Conservation (phyloP, 441 rosid genomes). For the Pelargonium citronellum region DNA sequence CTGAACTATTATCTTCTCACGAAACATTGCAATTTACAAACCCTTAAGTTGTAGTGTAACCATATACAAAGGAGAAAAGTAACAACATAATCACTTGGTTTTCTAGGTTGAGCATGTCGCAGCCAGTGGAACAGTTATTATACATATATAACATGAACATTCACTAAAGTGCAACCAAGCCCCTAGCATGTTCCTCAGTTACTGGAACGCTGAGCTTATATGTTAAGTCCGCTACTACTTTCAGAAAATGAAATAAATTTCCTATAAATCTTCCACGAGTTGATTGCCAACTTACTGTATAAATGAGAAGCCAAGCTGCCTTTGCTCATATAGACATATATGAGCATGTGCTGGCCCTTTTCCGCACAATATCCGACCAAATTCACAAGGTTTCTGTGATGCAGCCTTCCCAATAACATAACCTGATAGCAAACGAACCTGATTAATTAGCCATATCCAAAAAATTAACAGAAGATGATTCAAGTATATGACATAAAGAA, state of each 20-base stretch:
- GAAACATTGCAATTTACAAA: background rate
- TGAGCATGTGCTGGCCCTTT: constrained; percentile 85
- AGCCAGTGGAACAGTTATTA: too few relatives aligned
- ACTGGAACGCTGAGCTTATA: too few relatives aligned
- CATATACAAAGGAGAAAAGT: too few relatives aligned
- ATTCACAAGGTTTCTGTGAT: constrained; percentile 90
- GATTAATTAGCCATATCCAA: background rate
- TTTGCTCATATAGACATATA: constrained; percentile 94
- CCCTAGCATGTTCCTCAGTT: too few relatives aligned
- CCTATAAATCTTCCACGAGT: constrained; percentile 12
- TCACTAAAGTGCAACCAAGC: too few relatives aligned
- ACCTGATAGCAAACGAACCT: constrained; percentile 45
- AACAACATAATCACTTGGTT: too few relatives aligned
- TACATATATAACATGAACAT: too few relatives aligned
- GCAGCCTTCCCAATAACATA: constrained; percentile 87
- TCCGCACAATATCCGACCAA: constrained; percentile 94
- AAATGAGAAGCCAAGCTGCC: constrained; percentile 94
- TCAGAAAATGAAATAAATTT: constrained; percentile 17
- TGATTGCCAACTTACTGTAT: constrained; percentile 55
- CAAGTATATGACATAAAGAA: background rate
- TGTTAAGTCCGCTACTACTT: background rate
- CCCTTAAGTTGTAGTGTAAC: background rate
- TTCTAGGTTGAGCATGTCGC: too few relatives aligned
- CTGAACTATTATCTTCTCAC: background rate
- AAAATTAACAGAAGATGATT: background rate